Evolutionary conservation across 768 basidiomycete genomes (phyloP), one percentile per base, ranked within the genome.

Genomic region (Phylloporus sp.): DNA sequence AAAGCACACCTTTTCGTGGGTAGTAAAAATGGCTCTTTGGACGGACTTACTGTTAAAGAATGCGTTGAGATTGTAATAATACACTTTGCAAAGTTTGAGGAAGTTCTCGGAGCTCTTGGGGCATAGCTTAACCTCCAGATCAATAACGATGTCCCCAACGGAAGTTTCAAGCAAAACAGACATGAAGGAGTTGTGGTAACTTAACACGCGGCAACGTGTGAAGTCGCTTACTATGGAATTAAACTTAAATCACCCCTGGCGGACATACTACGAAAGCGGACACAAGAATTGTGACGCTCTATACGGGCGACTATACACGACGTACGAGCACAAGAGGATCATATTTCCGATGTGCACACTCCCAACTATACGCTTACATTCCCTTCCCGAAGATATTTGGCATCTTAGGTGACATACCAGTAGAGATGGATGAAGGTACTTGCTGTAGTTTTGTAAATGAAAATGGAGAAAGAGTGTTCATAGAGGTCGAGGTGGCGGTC

Each of bases 151-250:
- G 70, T 99, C 96, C 47, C 96, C 96, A 1, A 98, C 72, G 18
- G 93, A 97, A 5, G 96, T 99, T 74, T 98, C 96, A 54, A 98
- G 79, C 48, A 99, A 77, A 32, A 98, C 90, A 48, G 94, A 97
- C 96, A 97, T 96, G 38, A 28, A 9, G 15, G 11, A n/a, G 20
- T 29, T 21, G 44, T 43, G 38, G n/a, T n/a, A n/a, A n/a, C n/a
- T n/a, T n/a, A n/a, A n/a, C 23, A 14, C 20, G 7, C 11, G 26
- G 22, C 20, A 10, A 43, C 23, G n/a, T n/a, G n/a, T n/a, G n/a
- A n/a, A n/a, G n/a, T n/a, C n/a, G n/a, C n/a, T n/a, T n/a, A n/a
- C n/a, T n/a, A n/a, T n/a, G n/a, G n/a, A n/a, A n/a, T n/a, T n/a
- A n/a, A n/a, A n/a, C n/a, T n/a, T n/a, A n/a, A n/a, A n/a, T n/a